Base-by-base conservation (phyloP, 257 asterid species). In the Ilex aquifolium region DNA sequence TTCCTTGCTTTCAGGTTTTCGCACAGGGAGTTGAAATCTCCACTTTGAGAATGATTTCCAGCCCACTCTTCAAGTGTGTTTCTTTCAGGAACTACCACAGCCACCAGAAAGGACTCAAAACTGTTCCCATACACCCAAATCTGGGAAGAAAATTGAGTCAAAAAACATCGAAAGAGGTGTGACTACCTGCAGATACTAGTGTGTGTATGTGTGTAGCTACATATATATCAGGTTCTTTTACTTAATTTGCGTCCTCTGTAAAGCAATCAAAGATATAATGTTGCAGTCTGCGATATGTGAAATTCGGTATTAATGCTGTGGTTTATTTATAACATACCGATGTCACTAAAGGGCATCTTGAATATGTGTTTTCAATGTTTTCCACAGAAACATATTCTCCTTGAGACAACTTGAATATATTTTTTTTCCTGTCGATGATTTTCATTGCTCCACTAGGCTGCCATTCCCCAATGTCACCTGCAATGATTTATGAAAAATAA, bases 371-470 rank as follows among this genome's bases (percentile, higher is more conserved):
- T 73, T 92, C 99, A 12, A 89, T 58, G 61, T 82, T 79, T 72
- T 92, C 97, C 15, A 92, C 95, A 13, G 97, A 91, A 57, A 92
- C 93, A 69, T 92, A 92, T 69, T 92, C 99, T 7, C 99, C 99
- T 81, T 89, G 97, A 31, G 99, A 92, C 74, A 92, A 76, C 87
- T 92, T 92, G 71, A 92, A 92, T 68, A 92, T 92, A 31, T 92
- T 92, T 85, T 92, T 89, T 66, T 92, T 92, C 72, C 99, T 72
- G 70, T 92, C 99, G 44, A 89, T 82, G 61, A 92, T 85, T 76
- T 87, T 92, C 99, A 92, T 80, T 15, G 87, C 71, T 31, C 99
- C 99, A 50, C 79, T 64, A 2, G 86, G 81, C 71, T 89, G 99
- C 87, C 85, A 78, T 73, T 92, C 99, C 68, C 98, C 98, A 40